Evolutionary conservation across 2,329 filamentous ascomycete genomes (phyloP), one percentile per base, ranked within the genome.

Genomic region (Botrytis galanthina): DNA sequence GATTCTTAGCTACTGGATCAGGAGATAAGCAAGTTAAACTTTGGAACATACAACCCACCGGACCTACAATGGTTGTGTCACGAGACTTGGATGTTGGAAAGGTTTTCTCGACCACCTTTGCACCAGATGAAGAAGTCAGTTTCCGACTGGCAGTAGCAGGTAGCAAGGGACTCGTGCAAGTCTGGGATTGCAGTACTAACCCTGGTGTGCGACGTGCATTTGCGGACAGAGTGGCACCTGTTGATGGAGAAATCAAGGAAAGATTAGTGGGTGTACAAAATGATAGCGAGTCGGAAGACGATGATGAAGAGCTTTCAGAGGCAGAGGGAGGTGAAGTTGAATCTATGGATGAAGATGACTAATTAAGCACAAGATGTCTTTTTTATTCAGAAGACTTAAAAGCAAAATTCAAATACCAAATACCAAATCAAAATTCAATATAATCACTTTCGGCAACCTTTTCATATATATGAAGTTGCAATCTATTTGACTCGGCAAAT

Each of bases 21-120:
- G 95, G 93, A 22, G 96, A 99, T 86, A 95, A 94, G 85, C 93
- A 92, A 9, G 94, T 98, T 79, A 99, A 99, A 87, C 87, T 99
- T 73, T 99, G 96, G 96, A 97, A 97, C 83, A 90, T 98, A 73
- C 88, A 92, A 78, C 83, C 91, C 20, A 88, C 89, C 59, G 94
- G 94, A 3, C 96, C 96, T 1, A 93, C 90, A 75, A 93, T 99
- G 89, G 94, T 99, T 1, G 93, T 97, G 8, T 93, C 93, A 39
- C 91, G 96, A 77, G 95, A 98, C 82, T 85, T 98, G 63, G 96
- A 97, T 72, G 93, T 99, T 29, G 96, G 96, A 74, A 97, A 95
- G 84, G 92, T 99, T 54, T 99, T 99, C 83, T 93, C 93, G 18
- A 92, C 95, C 3, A 89, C 88, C 10, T 99, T 98, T 82, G 96